Base-by-base conservation (phyloP, 208 protist species). In the Wallacemonas sp. region DNA sequence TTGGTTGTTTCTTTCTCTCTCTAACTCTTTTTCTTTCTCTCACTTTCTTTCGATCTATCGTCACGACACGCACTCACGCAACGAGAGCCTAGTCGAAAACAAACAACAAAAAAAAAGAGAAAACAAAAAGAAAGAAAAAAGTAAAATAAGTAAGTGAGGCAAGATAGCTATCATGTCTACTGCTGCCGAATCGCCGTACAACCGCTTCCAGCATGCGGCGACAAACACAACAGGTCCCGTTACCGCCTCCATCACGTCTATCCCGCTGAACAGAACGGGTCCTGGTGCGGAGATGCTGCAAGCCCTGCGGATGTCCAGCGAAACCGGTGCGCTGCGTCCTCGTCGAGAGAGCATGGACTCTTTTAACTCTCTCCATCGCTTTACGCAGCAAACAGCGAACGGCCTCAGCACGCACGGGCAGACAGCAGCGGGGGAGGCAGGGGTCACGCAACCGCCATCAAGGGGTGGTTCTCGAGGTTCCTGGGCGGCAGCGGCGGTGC, bases 1-100 rank as follows among this genome's bases (percentile, higher is more conserved):
- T 22, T 38, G 2, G 44, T 45, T 45, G 27, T 60, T 33, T 62
- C 47, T 19, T 46, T 54, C 27, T 58, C 41, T 58, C 33, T 71
- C 38, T 61, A 1, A 70, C 17, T 69, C 28, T 42, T 42, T 64
- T n/a, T 45, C 63, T 66, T 31, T 28, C 54, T 44, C 2, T 72
- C 36, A 59, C 26, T n/a, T 26, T 62, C 47, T 28, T 68, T 5
- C 22, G n/a, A 19, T 44, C 27, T 30, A 0, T 47, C 1, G 34
- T 55, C 24, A 21, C 46, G 8, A 17, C 67, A 66, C 34, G n/a
- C n/a, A n/a, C n/a, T n/a, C n/a, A n/a, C n/a, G n/a, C n/a, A n/a
- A n/a, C n/a, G n/a, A n/a, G n/a, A n/a, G n/a, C n/a, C n/a, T n/a
- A n/a, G 17, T 46, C 42, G 42, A 46, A 46, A 6, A 19, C 42